Evolutionary conservation across 305 asterid genomes (phyloP).

Genomic region (Solanum chacoense): DNA sequence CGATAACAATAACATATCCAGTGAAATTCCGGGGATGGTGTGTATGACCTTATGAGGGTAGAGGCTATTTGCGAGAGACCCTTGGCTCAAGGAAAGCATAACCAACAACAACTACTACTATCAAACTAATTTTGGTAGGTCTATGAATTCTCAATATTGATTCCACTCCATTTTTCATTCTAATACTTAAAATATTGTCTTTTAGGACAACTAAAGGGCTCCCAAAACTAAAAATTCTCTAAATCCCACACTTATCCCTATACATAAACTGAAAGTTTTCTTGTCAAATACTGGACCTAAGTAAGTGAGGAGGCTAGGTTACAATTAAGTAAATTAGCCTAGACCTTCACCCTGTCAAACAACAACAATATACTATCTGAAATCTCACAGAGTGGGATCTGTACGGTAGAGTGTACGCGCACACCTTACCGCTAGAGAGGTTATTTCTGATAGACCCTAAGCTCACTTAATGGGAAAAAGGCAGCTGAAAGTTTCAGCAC

Average conservation of each 20-base stretch:
- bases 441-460: background rate
- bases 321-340: background rate
- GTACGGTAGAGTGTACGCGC: background rate
- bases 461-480: background rate
- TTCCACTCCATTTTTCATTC: background rate
- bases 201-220: background rate
- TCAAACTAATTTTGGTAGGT: background rate
- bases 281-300: background rate
- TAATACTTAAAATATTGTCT: background rate
- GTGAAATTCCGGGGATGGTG: background rate
- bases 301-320: background rate
- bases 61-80: background rate
- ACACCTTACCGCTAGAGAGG: background rate
- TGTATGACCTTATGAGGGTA: background rate
- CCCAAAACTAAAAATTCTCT: background rate
- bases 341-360: background rate
- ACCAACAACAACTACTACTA: background rate
- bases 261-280: background rate
- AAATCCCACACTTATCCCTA: background rate
- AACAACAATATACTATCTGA: background rate
- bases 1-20: background rate
- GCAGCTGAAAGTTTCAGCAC: background rate
- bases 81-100: background rate
- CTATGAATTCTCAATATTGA: background rate
- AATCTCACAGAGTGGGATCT: background rate